Evolutionary conservation across 108 stramenopile species (phyloP), one percentile per base, ranked within the genome.

Genomic region (Stephanodiscus minutulus): DNA sequence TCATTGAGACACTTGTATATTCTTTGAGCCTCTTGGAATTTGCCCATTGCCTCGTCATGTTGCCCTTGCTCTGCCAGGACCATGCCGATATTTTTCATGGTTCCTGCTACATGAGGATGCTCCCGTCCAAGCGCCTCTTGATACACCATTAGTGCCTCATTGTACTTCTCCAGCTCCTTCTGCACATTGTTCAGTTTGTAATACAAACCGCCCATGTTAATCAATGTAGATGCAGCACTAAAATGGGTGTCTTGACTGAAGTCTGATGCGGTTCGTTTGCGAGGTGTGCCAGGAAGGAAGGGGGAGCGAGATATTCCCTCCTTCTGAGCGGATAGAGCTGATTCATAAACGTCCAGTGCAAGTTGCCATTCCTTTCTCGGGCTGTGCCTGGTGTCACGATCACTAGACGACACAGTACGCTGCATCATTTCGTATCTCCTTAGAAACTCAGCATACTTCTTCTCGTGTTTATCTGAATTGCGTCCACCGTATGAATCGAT

Each of bases 61-160:
- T 88, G 72, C 10, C 91, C 91, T 64, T 83, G 67, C 67, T 91
- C 91, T 37, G 91, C 91, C 5, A 91, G 75, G 24, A 91, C 91
- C 88, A 88, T 91, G 15, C 91, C 91, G 61, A 91, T 91, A 43
- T 91, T 91, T 48, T 91, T 91, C 56, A 85, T 84, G 6, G 91
- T 88, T 2, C 91, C 91, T 1, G 91, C 91, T 48, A 89, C 88
- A 64, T 85, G 87, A 5, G 82, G 68, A 56, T 89, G 88, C 28
- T 86, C 79, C 28, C 83, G 81, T 15, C 91, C 91, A 28, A 88
- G 82, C 10, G 82, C 72, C n/a, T 77, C 65, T 28, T 61, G 56
- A 60, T 91, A 91, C 6, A 89, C 79, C 22, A 39, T 61, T 57
- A 88, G 85, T 22, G 91, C 91, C 47, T 86, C 80, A 17, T 56